Evolutionary conservation across 1,139 yeast species (phyloP), one percentile per base, ranked within the genome.

Genomic region (Saccharomycopsis phalli): DNA sequence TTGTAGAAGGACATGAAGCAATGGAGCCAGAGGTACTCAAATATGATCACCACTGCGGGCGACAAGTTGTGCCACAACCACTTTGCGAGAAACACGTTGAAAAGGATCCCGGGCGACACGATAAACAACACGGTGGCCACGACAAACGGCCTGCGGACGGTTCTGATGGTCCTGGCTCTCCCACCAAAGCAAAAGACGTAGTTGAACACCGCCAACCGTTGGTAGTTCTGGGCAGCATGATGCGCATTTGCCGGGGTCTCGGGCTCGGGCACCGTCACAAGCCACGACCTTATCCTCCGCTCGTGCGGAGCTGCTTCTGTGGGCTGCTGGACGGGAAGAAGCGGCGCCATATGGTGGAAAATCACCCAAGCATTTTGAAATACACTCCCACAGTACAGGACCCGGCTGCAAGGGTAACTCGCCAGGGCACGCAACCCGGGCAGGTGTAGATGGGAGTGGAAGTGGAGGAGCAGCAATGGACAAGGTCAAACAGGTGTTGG

Each of bases 171-270:
- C 28, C 76, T 59, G 35, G 77, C 54, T 30, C 87, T 58, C 0
- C 94, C 94, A 4, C 93, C 93, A 43, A 73, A 61, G 3, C 79
- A 57, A 56, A 70, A 81, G 3, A 72, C 43, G 36, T 60, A 60
- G 30, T 60, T 61, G 34, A 57, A 52, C n/a, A 49, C 61, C 55
- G 53, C 63, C 71, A 60, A 68, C 57, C 51, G 65, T 60, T 52
- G 57, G 65, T 63, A 49, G 64, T 56, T 59, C 26, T 46, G 40
- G 7, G 25, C 19, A 11, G 21, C 28, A 4, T n/a, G 6, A 6
- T 13, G 31, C n/a, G 8, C 8, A 8, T 28, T 13, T 28, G 16
- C 6, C 31, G 8, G 31, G 25, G 25, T 22, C 25, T 22, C 25
- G 25, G 25, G 25, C 25, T 22, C 25, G 25, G 25, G 25, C 25